These are phyloP conservation scores for Geum urbanum DNA, from an alignment of 306 rosid genomes.

Conservation along the genomic window DNA sequence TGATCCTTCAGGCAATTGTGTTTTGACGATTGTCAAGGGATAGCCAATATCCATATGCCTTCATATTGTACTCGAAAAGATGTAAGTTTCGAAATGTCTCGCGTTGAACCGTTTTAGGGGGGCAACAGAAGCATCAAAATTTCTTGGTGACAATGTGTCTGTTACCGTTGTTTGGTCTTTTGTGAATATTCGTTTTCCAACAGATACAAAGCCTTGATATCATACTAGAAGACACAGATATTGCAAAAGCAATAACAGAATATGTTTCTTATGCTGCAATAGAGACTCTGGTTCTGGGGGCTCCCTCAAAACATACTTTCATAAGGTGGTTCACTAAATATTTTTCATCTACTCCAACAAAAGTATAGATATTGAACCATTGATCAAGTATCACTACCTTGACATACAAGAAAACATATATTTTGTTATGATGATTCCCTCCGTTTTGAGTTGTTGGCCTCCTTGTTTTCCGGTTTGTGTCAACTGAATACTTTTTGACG, in stretches of 20 bases:
- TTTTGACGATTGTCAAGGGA: no score
- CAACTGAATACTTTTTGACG: conserved; percentile 3
- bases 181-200: neutral
- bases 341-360: neutral
- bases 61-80: neutral
- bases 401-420: neutral
- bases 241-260: conserved; percentile 68
- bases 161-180: neutral
- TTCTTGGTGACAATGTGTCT: neutral
- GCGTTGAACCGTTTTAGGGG: neutral
- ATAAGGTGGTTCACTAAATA: conserved; percentile 47
- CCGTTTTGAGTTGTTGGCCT: neutral
- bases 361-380: neutral
- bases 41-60: no score
- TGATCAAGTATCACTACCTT: neutral
- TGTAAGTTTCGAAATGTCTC: no score
- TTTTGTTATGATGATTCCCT: neutral
- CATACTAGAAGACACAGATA: conserved; percentile 71
- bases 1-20: no score
- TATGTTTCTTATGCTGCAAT: conserved; percentile 75
- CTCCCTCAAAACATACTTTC: conserved; percentile 72
- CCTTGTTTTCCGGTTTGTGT: neutral
- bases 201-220: conserved; percentile 87
- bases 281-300: conserved; percentile 71
- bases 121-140: neutral